A percentile compares a stretch with the other conserved stretches of the same genome.
phyloP scores from a whole-genome alignment of 106 monocot species.

The Iris macrosiphon region DNA sequence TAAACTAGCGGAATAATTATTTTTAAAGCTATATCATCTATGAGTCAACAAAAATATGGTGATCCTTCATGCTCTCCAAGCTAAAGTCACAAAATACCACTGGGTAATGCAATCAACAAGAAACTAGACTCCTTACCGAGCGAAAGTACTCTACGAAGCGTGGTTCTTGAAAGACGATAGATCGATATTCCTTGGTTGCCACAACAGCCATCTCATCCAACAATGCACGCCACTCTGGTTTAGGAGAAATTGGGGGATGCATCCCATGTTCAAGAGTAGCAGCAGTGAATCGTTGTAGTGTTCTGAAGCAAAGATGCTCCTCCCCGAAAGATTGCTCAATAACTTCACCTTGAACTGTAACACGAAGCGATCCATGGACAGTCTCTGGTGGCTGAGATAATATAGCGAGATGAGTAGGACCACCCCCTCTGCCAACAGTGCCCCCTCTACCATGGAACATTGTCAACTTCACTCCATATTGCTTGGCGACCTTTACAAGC shows the following conservation, averaged over 20 bases:
- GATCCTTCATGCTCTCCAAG: too few species aligned
- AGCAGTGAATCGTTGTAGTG: slow-evolving; percentile 82
- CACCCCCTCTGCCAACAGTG: slow-evolving; percentile 83
- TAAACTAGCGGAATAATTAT: too few species aligned
- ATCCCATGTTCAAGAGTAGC: slow-evolving; percentile 94
- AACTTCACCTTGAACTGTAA: slow-evolving; percentile 83
- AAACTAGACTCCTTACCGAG: slow-evolving; percentile 48
- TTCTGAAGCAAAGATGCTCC: slow-evolving; percentile 85
- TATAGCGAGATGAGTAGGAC: slow-evolving; percentile 86
- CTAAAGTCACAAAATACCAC: too few species aligned
- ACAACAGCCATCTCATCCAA: slow-evolving; percentile 91
- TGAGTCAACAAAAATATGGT: too few species aligned
- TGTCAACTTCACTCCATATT: slow-evolving; percentile 84
- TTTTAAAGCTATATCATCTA: too few species aligned
- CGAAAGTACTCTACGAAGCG: slow-evolving; percentile 99
- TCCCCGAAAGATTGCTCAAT: slow-evolving; percentile 93
- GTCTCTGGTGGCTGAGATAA: slow-evolving; percentile 90
- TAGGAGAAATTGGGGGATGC: slow-evolving; percentile 75
- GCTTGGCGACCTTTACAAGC: slow-evolving; percentile 73
- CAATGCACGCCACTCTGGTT: slow-evolving; percentile 79
- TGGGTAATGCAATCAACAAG: too few species aligned
- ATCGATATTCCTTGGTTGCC: slow-evolving; percentile 82
- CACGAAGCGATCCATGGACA: slow-evolving; percentile 69
- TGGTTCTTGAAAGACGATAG: slow-evolving; percentile 82
- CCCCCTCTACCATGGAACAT: slow-evolving; percentile 99